Percentiles rank a stretch among this genome's conserved stretches.
phyloP scores from a whole-genome alignment of 805 yeast genomes.

The Nematodospora valgi region DNA sequence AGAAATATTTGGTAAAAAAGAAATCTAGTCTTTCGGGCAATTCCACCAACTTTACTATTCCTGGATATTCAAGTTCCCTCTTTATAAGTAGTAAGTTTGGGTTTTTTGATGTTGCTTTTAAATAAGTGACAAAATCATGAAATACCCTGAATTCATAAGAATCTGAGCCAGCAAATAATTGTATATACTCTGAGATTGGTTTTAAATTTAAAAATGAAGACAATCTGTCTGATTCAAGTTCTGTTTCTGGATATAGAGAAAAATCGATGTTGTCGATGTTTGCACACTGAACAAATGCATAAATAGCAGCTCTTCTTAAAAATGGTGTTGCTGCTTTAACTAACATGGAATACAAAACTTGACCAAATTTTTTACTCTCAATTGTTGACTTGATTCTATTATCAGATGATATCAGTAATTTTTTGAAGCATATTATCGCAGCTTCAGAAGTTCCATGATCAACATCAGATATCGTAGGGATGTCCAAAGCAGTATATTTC shows the following conservation, averaged over 20 bases:
- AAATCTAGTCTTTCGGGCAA: slow-evolving; percentile 67
- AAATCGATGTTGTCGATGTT: slow-evolving; percentile 30
- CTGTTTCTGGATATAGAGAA: slow-evolving; percentile 12
- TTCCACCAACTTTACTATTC: slow-evolving; percentile 53
- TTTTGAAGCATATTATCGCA: slow-evolving; percentile 23
- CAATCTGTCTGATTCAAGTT: slow-evolving; percentile 53
- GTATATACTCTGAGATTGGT: slow-evolving; percentile 20
- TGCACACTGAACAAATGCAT: slow-evolving; percentile 52
- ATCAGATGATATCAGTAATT: slow-evolving; percentile 8
- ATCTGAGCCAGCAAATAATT: slow-evolving; percentile 13
- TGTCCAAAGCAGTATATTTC: slow-evolving; percentile 29
- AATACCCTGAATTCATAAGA: slow-evolving; percentile 26
- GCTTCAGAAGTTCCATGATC: slow-evolving; percentile 17
- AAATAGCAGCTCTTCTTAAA: slow-evolving; percentile 59
- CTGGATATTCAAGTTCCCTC: slow-evolving; percentile 57
- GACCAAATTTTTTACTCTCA: slow-evolving; percentile 27
- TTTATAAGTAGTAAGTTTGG: slow-evolving; percentile 11
- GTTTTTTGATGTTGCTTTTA: slow-evolving; percentile 3
- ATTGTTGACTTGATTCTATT: slow-evolving; percentile 12
- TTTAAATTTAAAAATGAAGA: slow-evolving; percentile 45
- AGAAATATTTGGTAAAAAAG: slow-evolving; percentile 60
- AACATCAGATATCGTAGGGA: slow-evolving; percentile 30
- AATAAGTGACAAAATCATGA: slow-evolving; percentile 15
- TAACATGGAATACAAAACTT: slow-evolving; percentile 50
- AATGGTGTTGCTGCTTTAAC: slow-evolving; percentile 61